phyloP scores from a whole-genome alignment of 495 filamentous ascomycete genomes.

The Penicillium parvum region DNA sequence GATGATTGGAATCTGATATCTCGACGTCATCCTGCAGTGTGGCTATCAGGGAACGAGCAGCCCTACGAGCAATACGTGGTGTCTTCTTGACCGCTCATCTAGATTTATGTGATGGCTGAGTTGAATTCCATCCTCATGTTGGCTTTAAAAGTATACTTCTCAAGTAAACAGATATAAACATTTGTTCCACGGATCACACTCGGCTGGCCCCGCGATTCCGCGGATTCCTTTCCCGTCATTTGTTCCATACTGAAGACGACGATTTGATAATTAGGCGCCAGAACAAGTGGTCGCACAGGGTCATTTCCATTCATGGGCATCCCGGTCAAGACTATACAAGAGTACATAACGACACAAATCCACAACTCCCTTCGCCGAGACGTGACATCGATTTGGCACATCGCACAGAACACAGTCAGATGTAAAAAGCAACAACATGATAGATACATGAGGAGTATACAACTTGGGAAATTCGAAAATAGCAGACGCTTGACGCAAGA shows the following conservation, averaged over 20 bases:
- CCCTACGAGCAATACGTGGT: slow-evolving; percentile 3
- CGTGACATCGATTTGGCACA: not conserved
- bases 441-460: slow-evolving; percentile 20
- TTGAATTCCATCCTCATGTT: too few relatives aligned
- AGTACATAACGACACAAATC: slow-evolving; percentile 6
- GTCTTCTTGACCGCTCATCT: not conserved
- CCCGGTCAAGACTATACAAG: slow-evolving; percentile 12
- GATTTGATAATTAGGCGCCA: slow-evolving; percentile 5
- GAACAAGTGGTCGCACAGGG: slow-evolving; percentile 10
- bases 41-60: slow-evolving; percentile 9
- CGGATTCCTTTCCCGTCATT: not conserved
- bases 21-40: slow-evolving; percentile 22
- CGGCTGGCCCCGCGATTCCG: slow-evolving; percentile 13
- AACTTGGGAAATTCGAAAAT: slow-evolving; percentile 7
- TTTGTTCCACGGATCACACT: slow-evolving; percentile 19
- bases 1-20: too few relatives aligned
- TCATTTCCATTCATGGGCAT: slow-evolving; percentile 15
- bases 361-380: not conserved
- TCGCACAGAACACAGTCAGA: slow-evolving; percentile 14
- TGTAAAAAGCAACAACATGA: too few relatives aligned
- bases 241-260: slow-evolving; percentile 1
- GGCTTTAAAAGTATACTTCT: too few relatives aligned
- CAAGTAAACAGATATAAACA: slow-evolving; percentile 5
- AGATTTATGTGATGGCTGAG: too few relatives aligned
- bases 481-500: slow-evolving; percentile 4